phyloP scores from a whole-genome alignment of 164 flowering plant species.

The Paratinospora sagittata region DNA sequence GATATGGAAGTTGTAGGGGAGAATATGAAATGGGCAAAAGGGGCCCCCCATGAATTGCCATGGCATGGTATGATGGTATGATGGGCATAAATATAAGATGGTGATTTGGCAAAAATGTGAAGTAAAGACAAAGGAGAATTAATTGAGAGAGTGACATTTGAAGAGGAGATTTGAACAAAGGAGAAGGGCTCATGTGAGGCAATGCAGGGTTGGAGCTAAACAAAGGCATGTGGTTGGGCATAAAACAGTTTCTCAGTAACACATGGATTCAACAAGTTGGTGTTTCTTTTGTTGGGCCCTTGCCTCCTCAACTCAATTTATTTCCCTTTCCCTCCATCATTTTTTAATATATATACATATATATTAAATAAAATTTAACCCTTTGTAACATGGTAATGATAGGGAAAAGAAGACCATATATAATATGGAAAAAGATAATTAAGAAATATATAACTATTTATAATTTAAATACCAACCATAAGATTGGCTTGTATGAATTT shows the following conservation, averaged over 20 bases:
- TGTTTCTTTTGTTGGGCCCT: not conserved
- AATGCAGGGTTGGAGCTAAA: slow-evolving; percentile 1
- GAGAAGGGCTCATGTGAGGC: not conserved
- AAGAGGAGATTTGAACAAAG: not conserved
- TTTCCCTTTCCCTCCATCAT: not conserved
- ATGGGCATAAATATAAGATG: not conserved
- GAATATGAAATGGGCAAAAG: not conserved
- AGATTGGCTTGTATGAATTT: too few species aligned
- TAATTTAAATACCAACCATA: too few species aligned
- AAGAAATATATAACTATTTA: too few species aligned
- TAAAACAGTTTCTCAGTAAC: not conserved
- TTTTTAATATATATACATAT: not conserved
- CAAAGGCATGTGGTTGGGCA: slow-evolving; percentile 2
- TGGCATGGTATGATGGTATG: not conserved
- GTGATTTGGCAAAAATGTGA: not conserved
- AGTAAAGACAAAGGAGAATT: not conserved
- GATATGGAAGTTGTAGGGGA: too few species aligned
- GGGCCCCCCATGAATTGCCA: not conserved
- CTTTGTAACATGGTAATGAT: too few species aligned
- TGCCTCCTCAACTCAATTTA: not conserved
- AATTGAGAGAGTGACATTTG: slow-evolving; percentile 2
- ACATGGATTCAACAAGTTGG: not conserved
- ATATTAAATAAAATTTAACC: too few species aligned
- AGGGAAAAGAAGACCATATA: too few species aligned
- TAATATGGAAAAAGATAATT: too few species aligned